Evolutionary conservation across 371 early-diverging fungal genomes (phyloP).

Genomic region (Apophysomyces trapeziformis): DNA sequence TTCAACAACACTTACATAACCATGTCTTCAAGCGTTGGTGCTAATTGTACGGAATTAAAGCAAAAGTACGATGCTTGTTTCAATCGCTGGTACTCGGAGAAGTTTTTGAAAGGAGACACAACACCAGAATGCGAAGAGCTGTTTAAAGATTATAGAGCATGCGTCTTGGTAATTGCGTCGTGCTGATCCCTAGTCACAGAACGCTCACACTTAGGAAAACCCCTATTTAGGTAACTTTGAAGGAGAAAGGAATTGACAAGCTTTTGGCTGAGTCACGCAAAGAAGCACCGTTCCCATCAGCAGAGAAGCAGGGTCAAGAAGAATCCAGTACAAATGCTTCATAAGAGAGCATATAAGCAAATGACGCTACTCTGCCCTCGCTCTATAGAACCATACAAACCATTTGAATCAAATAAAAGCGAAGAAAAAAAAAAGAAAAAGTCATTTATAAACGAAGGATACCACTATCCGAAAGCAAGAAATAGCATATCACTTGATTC

Average conservation of each 20-base stretch:
- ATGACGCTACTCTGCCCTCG: no score
- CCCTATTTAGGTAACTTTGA: slow-evolving; percentile 63
- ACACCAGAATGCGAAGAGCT: slow-evolving; percentile 83
- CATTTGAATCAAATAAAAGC: no score
- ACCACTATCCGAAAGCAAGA: background rate
- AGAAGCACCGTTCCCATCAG: slow-evolving; percentile 69
- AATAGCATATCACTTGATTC: background rate
- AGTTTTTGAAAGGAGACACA: slow-evolving; percentile 87
- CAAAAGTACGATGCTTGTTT: slow-evolving; percentile 92
- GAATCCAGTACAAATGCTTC: no score
- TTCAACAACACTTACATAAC: background rate
- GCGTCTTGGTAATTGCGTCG: slow-evolving; percentile 71
- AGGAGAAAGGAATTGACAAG: slow-evolving; percentile 80
- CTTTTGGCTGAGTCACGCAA: slow-evolving; percentile 78
- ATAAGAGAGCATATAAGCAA: no score
- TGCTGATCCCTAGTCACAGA: background rate
- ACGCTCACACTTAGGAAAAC: no score
- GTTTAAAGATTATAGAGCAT: slow-evolving; percentile 84
- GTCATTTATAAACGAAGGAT: no score
- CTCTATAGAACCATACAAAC: no score
- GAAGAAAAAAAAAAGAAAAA: no score
- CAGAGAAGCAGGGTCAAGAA: background rate
- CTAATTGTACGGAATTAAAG: slow-evolving; percentile 89
- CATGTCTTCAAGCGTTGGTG: slow-evolving; percentile 78
- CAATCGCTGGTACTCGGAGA: slow-evolving; percentile 94